These are phyloP conservation scores for Neurospora intermedia DNA, from an alignment of 495 filamentous ascomycete genomes.

Conservation along the genomic window DNA sequence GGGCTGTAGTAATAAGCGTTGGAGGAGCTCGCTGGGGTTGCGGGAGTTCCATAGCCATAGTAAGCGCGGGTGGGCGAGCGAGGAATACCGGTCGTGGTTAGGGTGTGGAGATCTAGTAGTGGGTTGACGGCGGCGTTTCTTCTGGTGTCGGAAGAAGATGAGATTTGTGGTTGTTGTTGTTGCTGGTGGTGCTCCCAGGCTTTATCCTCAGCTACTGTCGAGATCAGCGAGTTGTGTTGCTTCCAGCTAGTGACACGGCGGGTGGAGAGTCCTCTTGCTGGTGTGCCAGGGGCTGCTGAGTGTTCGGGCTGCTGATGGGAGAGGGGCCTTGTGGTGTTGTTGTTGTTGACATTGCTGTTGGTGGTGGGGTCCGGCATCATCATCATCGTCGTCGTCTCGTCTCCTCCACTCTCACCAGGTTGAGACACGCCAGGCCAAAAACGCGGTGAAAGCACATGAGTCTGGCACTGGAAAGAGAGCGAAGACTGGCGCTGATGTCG, in stretches of 20 bases:
- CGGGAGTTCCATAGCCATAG: background rate
- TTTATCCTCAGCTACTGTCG: constrained; percentile 4
- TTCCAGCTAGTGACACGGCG: constrained; percentile 15
- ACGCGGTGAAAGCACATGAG: constrained; percentile 30
- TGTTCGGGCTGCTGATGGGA: background rate
- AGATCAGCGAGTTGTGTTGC: constrained; percentile 5
- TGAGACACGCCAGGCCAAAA: constrained; percentile 21
- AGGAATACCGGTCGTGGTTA: constrained; percentile 13
- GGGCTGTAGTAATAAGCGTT: constrained; percentile 16
- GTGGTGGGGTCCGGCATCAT: background rate
- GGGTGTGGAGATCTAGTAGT: constrained; percentile 2
- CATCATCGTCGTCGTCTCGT: background rate
- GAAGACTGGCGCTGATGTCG: constrained; percentile 27
- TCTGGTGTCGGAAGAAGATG: background rate
- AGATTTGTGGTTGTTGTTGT: background rate
- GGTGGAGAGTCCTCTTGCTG: background rate
- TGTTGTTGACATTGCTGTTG: background rate
- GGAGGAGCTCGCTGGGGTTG: constrained; percentile 21
- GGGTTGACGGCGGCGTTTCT: constrained; percentile 4
- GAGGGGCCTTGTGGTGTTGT: background rate
- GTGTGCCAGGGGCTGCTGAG: background rate
- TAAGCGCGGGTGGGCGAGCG: constrained; percentile 15
- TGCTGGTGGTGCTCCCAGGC: constrained; percentile 1
- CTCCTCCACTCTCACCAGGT: background rate
- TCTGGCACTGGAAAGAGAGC: constrained; percentile 40